Evolutionary conservation across 441 rosid genomes (phyloP), one percentile per base, ranked within the genome.

Genomic region (Corymbia citriodora): DNA sequence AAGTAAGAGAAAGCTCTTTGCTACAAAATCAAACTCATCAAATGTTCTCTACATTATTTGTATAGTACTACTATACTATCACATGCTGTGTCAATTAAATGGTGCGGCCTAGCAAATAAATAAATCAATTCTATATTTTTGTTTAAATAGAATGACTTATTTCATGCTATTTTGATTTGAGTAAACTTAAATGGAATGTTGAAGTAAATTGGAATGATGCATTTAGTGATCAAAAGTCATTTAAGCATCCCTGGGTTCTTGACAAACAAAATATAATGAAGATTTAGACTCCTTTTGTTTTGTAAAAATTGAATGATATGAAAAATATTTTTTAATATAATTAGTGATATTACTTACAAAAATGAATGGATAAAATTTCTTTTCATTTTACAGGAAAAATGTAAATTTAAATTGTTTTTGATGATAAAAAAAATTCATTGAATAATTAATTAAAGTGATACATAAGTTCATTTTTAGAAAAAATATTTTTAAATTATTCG

Each of bases 71-170:
- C n/a, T n/a, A n/a, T 40, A 40, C 23, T 21, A 74, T 21, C 3
- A 19, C 9, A 10, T 6, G 15, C 18, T 3, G 11, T 9, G 0
- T 74, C 2, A 1, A 27, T 74, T 21, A 2, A 74, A 40, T 1
- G 1, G 10, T 1, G 4, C 2, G 5, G 5, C 1, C 15, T 2
- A 72, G 4, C 4, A 36, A 18, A 19, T 40, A 40, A 40, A 74
- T 40, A 10, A 74, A 40, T 3, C 9, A 5, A 13, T 74, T 18
- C 27, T 25, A 40, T 6, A 17, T 2, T 9, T 31, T 68, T 5
- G 6, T 17, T 68, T 31, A 17, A 31, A 31, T 31, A 68, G 11
- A 31, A 16, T 3, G 45, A 31, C 50, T 72, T 40, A 33, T 7
- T 74, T 40, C 50, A 19, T 72, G 83, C 27, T 10, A 36, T 19